Percentiles rank a stretch among this genome's conserved stretches.
These are phyloP conservation scores for Paramecium octaurelia DNA, from an alignment of 73 alveolate genomes.

Conservation along the genomic window DNA sequence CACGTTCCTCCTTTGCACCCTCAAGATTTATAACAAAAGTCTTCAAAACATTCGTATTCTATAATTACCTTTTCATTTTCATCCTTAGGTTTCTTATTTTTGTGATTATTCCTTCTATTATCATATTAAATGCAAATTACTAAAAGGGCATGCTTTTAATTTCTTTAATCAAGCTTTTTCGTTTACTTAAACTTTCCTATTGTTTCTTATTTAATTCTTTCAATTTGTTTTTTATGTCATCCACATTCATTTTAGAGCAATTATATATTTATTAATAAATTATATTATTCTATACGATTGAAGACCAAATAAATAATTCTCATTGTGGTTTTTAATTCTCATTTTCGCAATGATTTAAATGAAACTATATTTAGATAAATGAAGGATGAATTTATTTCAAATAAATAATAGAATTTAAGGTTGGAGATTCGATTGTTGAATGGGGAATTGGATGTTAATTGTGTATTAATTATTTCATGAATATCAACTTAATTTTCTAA, in stretches of 20 bases:
- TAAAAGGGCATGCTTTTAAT: background rate
- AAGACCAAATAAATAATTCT: no score
- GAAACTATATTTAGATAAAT: no score
- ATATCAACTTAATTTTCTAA: background rate
- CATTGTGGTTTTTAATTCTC: background rate
- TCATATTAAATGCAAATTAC: background rate
- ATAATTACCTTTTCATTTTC: background rate
- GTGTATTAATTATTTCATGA: background rate
- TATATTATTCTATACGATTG: background rate
- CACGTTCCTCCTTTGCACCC: constrained; percentile 41
- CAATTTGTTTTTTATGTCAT: background rate
- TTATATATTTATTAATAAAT: background rate
- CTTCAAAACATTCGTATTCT: background rate
- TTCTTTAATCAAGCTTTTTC: background rate
- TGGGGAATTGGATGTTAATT: background rate
- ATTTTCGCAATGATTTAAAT: no score
- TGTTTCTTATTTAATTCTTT: constrained; percentile 2
- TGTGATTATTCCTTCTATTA: background rate
- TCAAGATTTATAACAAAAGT: background rate
- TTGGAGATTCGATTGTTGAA: no score
- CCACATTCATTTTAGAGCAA: background rate
- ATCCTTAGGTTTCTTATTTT: background rate
- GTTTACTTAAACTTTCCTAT: background rate
- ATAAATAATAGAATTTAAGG: no score
- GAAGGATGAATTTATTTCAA: no score